Conservation (phyloP, 2,329 filamentous ascomycete species). For the Myrmaecium sp. region DNA sequence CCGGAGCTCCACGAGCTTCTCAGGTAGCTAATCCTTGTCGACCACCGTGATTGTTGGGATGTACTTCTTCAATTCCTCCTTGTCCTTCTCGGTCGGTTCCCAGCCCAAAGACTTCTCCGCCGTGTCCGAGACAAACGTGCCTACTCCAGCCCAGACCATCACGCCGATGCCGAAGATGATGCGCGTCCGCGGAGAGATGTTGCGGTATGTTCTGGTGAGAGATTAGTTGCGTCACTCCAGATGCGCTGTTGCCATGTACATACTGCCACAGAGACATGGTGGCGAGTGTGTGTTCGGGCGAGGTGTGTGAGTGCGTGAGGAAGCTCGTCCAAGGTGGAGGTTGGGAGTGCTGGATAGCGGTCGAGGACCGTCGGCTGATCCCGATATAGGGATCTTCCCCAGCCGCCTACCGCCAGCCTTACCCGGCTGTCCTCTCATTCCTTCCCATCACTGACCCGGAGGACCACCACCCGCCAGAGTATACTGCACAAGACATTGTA, state of each 20-base stretch:
- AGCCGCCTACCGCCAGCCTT: too few relatives aligned
- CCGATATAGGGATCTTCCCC: too few relatives aligned
- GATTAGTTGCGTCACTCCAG: slow-evolving; percentile 3
- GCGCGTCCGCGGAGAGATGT: slow-evolving; percentile 53
- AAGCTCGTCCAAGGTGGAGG: slow-evolving; percentile 4
- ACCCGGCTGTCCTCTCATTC: too few relatives aligned
- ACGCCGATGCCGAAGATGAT: slow-evolving; percentile 55
- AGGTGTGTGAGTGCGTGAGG: slow-evolving; percentile 3
- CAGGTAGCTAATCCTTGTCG: too few relatives aligned
- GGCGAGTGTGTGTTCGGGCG: slow-evolving; percentile 3
- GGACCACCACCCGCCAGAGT: too few relatives aligned
- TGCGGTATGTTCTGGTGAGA: slow-evolving; percentile 38
- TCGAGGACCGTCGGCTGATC: too few relatives aligned
- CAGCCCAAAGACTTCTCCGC: slow-evolving; percentile 59
- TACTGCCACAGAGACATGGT: slow-evolving; percentile 22
- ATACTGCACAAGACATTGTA: too few relatives aligned
- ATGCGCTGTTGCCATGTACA: slow-evolving; percentile 4
- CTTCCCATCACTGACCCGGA: too few relatives aligned
- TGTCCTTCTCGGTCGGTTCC: slow-evolving; percentile 56
- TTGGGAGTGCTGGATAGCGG: too few relatives aligned
- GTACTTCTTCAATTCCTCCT: slow-evolving; percentile 43
- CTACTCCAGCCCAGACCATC: slow-evolving; percentile 58
- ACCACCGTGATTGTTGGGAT: slow-evolving; percentile 47
- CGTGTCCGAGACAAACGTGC: slow-evolving; percentile 55
- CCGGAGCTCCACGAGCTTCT: too few relatives aligned